Conservation (phyloP, 306 rosid species). For the Luffa aegyptiaca region DNA sequence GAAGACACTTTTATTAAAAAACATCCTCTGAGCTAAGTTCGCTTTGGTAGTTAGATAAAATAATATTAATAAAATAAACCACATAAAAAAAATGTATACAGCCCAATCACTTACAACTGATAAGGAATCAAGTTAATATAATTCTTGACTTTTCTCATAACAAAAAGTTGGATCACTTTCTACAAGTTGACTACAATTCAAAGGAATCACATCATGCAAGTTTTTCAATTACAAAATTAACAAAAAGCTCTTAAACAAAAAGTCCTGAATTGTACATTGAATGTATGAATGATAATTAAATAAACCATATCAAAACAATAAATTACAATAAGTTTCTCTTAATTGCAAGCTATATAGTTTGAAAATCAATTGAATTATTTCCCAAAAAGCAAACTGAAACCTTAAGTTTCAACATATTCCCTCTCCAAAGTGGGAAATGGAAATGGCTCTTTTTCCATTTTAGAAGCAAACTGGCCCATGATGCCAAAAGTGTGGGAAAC, state of each 20-base stretch:
- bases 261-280: not conserved
- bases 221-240: not conserved
- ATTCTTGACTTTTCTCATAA: not conserved
- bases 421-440: not conserved
- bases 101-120: not conserved
- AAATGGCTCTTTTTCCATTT: not conserved
- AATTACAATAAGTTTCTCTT: not conserved
- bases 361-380: not conserved
- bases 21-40: no score
- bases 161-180: not conserved
- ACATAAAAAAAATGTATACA: not conserved
- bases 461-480: not conserved
- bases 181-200: not conserved
- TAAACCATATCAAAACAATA: not conserved
- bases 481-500: not conserved
- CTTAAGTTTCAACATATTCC: not conserved
- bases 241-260: not conserved
- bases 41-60: no score
- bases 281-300: not conserved
- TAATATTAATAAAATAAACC: not conserved
- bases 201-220: not conserved
- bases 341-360: not conserved
- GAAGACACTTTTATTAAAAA: no score
- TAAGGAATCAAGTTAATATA: not conserved
- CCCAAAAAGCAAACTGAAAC: not conserved